Base-by-base conservation (phyloP, 1,139 yeast genomes). In the Diutina sp. region DNA sequence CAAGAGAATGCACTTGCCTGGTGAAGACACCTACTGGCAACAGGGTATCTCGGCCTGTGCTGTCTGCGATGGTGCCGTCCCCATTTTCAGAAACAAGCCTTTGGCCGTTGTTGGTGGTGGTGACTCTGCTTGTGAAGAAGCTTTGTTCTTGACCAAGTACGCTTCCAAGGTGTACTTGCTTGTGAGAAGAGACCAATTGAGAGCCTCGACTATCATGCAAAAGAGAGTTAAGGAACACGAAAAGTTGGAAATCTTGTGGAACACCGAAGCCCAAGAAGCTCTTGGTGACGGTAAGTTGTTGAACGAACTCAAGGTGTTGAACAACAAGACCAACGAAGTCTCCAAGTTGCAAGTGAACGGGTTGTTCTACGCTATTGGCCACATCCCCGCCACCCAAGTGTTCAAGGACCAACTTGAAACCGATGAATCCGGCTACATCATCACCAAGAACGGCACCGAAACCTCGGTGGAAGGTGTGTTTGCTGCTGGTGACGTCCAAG, bases 401-500 rank as follows among this genome's bases (percentile, higher is more conserved):
- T 88, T 93, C 63, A 74, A 78, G 62, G 82, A 79, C 58, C 97
- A 90, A 76, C 70, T 95, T 57, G 87, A 89, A 58, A 82, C 90
- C 57, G 97, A 93, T 69, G 95, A 82, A 57, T 80, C 82, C 58
- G 98, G 98, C 55, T 93, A 93, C 76, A 81, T 93, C 67, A 74
- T 83, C 69, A 93, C 98, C 62, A 77, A 77, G 51, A 97, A 98
- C 64, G 99, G 98, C 60, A 77, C 96, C 21, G 72, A 77, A 65
- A 95, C 99, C 55, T 84, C 95, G n/a, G 81, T 91, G 61, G 83
- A 82, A 67, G 98, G 97, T 70, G 88, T 93, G 61, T 93, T 86
- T 65, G 99, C 99, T 60, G 99, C 99, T 60, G 99, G 99, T 75
- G 99, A 93, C 71, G 99, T 93, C 56, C 99, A 93, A 74, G 99